Percentiles rank a stretch among this genome's conserved stretches.
Evolutionary conservation across 768 basidiomycete genomes (phyloP).

Genomic region (Phaffia tasmanica): DNA sequence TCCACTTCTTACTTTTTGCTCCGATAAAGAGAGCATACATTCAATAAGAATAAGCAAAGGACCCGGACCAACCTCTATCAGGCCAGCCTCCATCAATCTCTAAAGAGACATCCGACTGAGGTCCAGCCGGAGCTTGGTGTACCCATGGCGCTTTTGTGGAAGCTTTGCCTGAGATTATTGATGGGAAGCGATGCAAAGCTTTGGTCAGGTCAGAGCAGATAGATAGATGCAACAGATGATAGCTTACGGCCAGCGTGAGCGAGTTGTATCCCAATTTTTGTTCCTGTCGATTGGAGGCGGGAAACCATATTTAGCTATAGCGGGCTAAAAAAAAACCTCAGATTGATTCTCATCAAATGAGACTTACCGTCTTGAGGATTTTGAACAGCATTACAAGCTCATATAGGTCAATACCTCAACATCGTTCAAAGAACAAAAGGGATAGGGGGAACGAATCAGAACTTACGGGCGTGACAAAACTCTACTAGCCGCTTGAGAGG

Average conservation of each 20-base stretch:
- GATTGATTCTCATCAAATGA: too few species aligned
- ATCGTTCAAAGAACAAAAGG: too few species aligned
- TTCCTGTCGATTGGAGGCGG: constrained; percentile 25
- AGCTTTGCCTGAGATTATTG: constrained; percentile 53
- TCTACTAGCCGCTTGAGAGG: too few species aligned
- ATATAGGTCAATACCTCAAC: too few species aligned
- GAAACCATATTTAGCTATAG: too few species aligned
- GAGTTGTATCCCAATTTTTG: constrained; percentile 66
- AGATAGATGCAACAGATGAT: neutral
- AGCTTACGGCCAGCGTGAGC: constrained; percentile 55
- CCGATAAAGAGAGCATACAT: neutral
- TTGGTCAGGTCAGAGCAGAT: neutral
- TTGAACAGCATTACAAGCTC: too few species aligned
- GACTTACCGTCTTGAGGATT: too few species aligned
- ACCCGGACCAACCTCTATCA: constrained; percentile 43
- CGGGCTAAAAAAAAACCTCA: too few species aligned
- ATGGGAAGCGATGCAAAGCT: neutral
- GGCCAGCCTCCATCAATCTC: constrained; percentile 61
- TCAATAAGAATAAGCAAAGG: neutral
- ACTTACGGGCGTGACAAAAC: too few species aligned
- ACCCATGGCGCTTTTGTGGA: constrained; percentile 59
- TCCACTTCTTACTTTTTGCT: neutral
- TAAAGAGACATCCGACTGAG: constrained; percentile 39
- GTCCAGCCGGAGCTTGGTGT: constrained; percentile 26
- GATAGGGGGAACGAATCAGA: too few species aligned